Evolutionary conservation across 192 early-diverging fungal species (phyloP).

Genomic region (Helicostylum pulchrum): DNA sequence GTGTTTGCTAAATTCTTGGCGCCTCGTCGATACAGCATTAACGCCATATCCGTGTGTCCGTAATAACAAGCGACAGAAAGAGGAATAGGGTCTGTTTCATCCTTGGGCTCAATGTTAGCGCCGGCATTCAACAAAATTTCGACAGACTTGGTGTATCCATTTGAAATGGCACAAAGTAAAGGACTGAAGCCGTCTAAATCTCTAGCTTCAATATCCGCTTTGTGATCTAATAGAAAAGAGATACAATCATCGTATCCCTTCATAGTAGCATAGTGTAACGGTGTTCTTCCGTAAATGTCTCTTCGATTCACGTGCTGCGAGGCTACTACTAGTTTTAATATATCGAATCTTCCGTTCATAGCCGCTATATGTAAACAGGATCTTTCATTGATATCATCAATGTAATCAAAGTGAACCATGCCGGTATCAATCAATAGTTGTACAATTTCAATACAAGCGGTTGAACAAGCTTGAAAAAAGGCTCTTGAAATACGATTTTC

Average conservation of each 20-base stretch:
- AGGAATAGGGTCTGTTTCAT: slow-evolving; percentile 60
- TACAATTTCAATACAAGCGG: slow-evolving; percentile 41
- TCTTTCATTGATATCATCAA: slow-evolving; percentile 91
- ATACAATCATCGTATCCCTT: slow-evolving; percentile 74
- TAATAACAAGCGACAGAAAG: slow-evolving; percentile 86
- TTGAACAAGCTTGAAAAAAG: background rate
- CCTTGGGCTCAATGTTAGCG: slow-evolving; percentile 59
- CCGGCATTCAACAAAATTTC: slow-evolving; percentile 67
- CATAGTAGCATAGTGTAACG: slow-evolving; percentile 93
- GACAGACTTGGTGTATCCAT: slow-evolving; percentile 73
- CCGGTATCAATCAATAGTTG: slow-evolving; percentile 60
- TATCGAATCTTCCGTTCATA: slow-evolving; percentile 68
- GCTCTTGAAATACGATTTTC: background rate
- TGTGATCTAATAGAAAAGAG: slow-evolving; percentile 48
- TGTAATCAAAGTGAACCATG: slow-evolving; percentile 71
- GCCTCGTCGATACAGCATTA: slow-evolving; percentile 70
- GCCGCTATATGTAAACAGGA: slow-evolving; percentile 87
- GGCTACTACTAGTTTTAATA: slow-evolving; percentile 56
- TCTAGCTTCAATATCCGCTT: slow-evolving; percentile 49
- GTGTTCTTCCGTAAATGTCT: slow-evolving; percentile 88
- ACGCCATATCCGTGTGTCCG: slow-evolving; percentile 82
- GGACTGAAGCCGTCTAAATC: slow-evolving; percentile 91
- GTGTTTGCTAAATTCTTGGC: slow-evolving; percentile 71
- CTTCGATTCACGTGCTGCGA: slow-evolving; percentile 45
- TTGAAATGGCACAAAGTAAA: slow-evolving; percentile 80